Percentiles rank a stretch among this genome's conserved stretches.
These are phyloP conservation scores for Vigna unguiculata DNA, from an alignment of 306 rosid species.

Conservation along the genomic window DNA sequence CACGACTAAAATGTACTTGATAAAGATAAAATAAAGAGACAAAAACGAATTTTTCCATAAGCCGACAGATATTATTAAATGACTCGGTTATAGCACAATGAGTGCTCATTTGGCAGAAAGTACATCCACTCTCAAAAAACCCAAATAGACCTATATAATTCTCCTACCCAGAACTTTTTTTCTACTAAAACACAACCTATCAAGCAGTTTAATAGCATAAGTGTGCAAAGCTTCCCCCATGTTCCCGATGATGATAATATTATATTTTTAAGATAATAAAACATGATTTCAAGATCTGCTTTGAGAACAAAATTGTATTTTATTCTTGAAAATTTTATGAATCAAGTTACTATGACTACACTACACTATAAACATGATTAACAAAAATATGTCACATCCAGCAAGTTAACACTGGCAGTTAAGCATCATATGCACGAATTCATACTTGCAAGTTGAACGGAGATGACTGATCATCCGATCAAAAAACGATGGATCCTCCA, in stretches of 20 bases:
- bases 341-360: not conserved
- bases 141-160: not conserved
- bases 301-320: not conserved
- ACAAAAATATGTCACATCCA: slow-evolving; percentile 8
- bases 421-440: slow-evolving; percentile 17
- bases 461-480: slow-evolving; percentile 69
- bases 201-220: not conserved
- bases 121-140: not conserved
- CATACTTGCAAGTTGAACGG: slow-evolving; percentile 85
- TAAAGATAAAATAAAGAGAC: no score
- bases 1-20: no score
- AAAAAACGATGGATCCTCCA: slow-evolving; percentile 70
- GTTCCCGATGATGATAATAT: not conserved
- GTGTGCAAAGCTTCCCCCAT: not conserved
- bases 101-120: not conserved
- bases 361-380: not conserved
- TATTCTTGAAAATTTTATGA: no score
- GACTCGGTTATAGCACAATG: not conserved
- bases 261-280: no score
- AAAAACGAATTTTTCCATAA: no score
- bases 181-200: not conserved
- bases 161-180: not conserved
- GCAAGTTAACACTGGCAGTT: slow-evolving; percentile 1
- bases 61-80: not conserved
- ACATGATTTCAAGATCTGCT: not conserved